phyloP scores from a whole-genome alignment of 768 basidiomycete genomes.

The Psilocybe azurescens region DNA sequence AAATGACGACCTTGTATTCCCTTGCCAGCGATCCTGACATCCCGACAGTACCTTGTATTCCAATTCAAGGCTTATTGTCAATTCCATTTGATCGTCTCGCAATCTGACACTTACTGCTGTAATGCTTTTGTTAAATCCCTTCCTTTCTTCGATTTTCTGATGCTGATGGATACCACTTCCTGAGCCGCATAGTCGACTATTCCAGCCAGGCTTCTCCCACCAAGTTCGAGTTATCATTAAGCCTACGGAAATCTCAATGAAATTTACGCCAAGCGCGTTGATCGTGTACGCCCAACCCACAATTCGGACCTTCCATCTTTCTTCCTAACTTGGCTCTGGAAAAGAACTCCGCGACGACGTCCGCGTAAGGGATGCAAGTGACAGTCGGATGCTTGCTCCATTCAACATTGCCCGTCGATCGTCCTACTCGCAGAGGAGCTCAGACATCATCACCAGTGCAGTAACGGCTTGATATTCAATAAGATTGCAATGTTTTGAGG shows the following conservation, averaged over 20 bases:
- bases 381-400: no score
- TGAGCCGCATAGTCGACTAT: not conserved
- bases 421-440: no score
- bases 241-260: not conserved
- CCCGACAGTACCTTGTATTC: constrained; percentile 15
- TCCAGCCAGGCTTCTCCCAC: not conserved
- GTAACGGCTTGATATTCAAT: no score
- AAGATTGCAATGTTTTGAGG: no score
- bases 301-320: no score
- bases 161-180: constrained; percentile 6
- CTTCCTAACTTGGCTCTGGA: no score
- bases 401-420: no score
- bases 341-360: no score
- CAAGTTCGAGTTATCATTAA: not conserved
- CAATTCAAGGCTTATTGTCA: constrained; percentile 7
- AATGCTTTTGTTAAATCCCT: not conserved
- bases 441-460: no score
- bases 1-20: constrained; percentile 13
- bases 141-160: constrained; percentile 9
- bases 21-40: constrained; percentile 1
- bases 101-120: not conserved
- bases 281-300: not conserved
- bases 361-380: no score
- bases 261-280: not conserved
- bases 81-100: not conserved